These are phyloP conservation scores for Candida tetrigidarum DNA, from an alignment of 1,139 yeast genomes.

Conservation along the genomic window DNA sequence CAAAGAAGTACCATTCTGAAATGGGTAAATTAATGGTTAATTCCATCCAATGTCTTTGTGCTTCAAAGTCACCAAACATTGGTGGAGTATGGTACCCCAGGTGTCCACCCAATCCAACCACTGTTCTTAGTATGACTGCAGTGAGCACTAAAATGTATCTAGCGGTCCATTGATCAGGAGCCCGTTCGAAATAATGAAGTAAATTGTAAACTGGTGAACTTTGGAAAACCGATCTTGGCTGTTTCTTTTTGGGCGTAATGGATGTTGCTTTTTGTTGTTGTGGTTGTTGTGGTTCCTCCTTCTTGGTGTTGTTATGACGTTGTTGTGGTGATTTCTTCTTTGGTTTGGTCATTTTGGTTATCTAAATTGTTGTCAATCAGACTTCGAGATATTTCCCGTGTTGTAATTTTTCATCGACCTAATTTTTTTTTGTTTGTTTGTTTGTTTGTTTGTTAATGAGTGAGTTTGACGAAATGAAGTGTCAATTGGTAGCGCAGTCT, in stretches of 20 bases:
- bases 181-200: conserved; percentile 48
- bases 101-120: conserved; percentile 87
- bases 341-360: conserved; percentile 14
- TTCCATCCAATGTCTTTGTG: conserved; percentile 98
- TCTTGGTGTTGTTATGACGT: conserved; percentile 1
- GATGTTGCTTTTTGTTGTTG: too few species aligned
- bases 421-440: neutral
- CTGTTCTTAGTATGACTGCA: conserved; percentile 77
- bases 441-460: too few species aligned
- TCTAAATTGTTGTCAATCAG: neutral
- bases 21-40: conserved; percentile 78
- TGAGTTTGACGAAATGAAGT: too few species aligned
- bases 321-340: conserved; percentile 11
- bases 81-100: conserved; percentile 77
- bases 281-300: conserved; percentile 1
- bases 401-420: neutral
- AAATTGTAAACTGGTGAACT: conserved; percentile 45
- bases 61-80: conserved; percentile 94
- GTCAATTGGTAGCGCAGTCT: neutral
- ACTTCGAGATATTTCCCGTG: neutral
- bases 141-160: conserved; percentile 75
- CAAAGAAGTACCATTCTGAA: conserved; percentile 84
- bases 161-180: conserved; percentile 91
- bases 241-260: conserved; percentile 5
- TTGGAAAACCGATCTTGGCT: conserved; percentile 23